Percentiles rank a stretch among this genome's conserved stretches.
Evolutionary conservation across 2,329 filamentous ascomycete species (phyloP).

Genomic region (Stachybotrys chartarum): DNA sequence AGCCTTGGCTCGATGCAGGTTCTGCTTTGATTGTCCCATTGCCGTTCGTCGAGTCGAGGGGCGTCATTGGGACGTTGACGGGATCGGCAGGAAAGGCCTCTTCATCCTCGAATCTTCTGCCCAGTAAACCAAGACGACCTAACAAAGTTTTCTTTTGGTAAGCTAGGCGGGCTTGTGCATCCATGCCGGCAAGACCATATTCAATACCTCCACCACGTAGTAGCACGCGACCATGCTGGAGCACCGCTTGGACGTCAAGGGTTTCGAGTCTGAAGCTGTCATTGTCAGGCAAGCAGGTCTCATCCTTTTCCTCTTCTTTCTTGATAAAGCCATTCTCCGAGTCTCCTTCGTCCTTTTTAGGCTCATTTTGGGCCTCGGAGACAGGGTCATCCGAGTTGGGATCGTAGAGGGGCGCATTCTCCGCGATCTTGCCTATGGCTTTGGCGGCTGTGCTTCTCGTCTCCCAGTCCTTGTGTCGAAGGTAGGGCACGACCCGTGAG

Average conservation of each 20-base stretch:
- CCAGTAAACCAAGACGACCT: constrained; percentile 75
- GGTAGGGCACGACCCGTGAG: constrained; percentile 88
- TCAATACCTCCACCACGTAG: constrained; percentile 83
- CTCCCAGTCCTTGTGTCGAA: constrained; percentile 94
- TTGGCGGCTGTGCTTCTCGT: constrained; percentile 89
- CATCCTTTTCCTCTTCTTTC: constrained; percentile 50
- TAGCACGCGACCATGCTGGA: constrained; percentile 77
- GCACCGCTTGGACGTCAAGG: constrained; percentile 71
- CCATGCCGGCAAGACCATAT: constrained; percentile 73
- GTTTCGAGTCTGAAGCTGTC: constrained; percentile 65
- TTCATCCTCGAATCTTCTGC: constrained; percentile 79
- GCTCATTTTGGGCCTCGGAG: constrained; percentile 24
- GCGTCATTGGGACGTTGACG: constrained; percentile 32
- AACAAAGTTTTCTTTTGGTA: constrained; percentile 86
- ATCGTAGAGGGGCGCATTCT: constrained; percentile 81
- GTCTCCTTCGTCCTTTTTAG: constrained; percentile 30
- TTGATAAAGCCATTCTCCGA: constrained; percentile 41
- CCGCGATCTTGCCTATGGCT: constrained; percentile 87
- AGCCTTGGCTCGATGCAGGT: constrained; percentile 28
- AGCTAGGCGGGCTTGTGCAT: constrained; percentile 70
- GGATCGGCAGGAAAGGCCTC: constrained; percentile 56
- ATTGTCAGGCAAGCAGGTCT: constrained; percentile 33
- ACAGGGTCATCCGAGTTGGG: constrained; percentile 69
- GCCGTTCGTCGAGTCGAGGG: constrained; percentile 32
- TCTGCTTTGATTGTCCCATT: constrained; percentile 26